phyloP scores from a whole-genome alignment of 495 filamentous ascomycete genomes.

The Cenococcum geophilum region DNA sequence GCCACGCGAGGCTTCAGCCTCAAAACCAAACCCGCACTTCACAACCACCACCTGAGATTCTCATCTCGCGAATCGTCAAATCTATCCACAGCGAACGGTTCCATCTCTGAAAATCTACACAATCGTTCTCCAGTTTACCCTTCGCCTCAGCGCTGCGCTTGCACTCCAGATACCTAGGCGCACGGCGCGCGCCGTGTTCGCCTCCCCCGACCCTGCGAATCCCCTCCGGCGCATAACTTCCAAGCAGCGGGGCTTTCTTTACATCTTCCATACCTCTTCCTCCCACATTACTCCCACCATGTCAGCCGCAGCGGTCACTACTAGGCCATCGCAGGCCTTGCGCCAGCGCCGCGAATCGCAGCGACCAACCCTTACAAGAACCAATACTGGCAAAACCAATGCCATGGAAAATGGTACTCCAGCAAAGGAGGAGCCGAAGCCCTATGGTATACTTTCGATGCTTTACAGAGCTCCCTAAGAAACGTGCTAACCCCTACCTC shows the following conservation, averaged over 20 bases:
- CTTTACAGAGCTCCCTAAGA: not conserved
- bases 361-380: conserved; percentile 23
- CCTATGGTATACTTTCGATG: conserved; percentile 4
- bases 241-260: not conserved
- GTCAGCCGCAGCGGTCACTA: not conserved
- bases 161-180: not conserved
- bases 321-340: conserved; percentile 22
- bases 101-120: no score
- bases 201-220: not conserved
- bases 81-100: not conserved
- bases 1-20: no score
- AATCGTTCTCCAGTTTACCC: not conserved
- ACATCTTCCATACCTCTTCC: not conserved
- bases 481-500: not conserved
- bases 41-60: no score
- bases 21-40: no score
- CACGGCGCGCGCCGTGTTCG: conserved; percentile 7
- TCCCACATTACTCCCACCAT: not conserved
- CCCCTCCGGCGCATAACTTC: not conserved
- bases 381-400: conserved; percentile 17
- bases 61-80: not conserved
- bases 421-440: conserved; percentile 20
- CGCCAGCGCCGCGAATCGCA: conserved; percentile 34
- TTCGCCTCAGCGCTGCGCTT: not conserved
- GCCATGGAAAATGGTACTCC: conserved; percentile 16